Base-by-base conservation (phyloP, 1,284 basidiomycete genomes). In the Heterobasidion occidentale region DNA sequence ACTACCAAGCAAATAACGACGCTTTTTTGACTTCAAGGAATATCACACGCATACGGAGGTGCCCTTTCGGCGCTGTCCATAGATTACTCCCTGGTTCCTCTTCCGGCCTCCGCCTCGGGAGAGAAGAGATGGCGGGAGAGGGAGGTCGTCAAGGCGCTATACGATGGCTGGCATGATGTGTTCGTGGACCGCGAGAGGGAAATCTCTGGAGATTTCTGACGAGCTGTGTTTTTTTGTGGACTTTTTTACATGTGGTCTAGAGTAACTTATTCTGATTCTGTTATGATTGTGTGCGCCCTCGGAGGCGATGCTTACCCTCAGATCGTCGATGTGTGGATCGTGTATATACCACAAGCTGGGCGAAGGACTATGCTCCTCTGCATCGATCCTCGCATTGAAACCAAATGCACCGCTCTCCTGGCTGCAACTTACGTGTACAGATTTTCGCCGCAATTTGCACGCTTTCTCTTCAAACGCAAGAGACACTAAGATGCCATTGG, bases 21-120 rank as follows among this genome's bases (percentile, higher is more conserved):
- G 19, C 51, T 34, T 3, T 12, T 6, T 45, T 12, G 19, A 15
- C 12, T 15, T 19, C 15, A 15, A 92, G 93, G 42, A 7, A 96
- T 97, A 57, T 94, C 93, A 1, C 89, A 89, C 65, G 94, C 93
- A 1, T 98, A 97, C 65, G 92, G 92, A n/a, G 94, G 94, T 9
- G 84, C 83, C 0, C 74, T 95, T 7, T 94, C 92, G 0, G 92
- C 94, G 1, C 73, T 97, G 14, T 90, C 90, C 27, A 85, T 97
- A 56, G 77, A 86, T 42, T 95, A 96, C 70, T 84, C 83, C 1
- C 76, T 95, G 20, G 77, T 76, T 7, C 85, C 86, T 7, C 65
- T 80, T 9, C 42, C 58, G 38, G 49, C 59, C 33, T 34, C 50
- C 19, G 20, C 49, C 55, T 63, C 64, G 33, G 68, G 71, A 11